Percentiles rank a stretch among this genome's conserved stretches.
Conservation (phyloP, 345 rosid genomes). For the Eucalyptus guilfoylei region DNA sequence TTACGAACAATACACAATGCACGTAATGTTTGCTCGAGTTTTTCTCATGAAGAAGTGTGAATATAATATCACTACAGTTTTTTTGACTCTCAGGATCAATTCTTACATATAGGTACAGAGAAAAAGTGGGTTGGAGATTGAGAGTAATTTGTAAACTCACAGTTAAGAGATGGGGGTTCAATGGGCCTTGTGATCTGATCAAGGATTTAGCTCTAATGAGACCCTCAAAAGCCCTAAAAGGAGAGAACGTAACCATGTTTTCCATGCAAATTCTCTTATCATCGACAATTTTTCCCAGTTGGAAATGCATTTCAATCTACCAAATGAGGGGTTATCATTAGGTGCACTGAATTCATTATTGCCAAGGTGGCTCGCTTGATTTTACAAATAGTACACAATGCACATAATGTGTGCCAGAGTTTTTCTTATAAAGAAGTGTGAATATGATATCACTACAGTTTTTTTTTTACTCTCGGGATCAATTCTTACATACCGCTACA, state of each 20-base stretch:
- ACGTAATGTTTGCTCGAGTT: not conserved
- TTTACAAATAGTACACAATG: not conserved
- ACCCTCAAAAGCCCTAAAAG: not conserved
- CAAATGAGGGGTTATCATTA: too few relatives aligned
- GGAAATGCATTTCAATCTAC: not conserved
- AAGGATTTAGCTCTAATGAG: not conserved
- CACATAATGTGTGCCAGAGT: not conserved
- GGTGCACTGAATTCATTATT: too few relatives aligned
- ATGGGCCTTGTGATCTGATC: not conserved
- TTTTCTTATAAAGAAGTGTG: not conserved
- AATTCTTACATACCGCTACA: not conserved
- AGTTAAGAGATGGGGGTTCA: not conserved
- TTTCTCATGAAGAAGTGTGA: not conserved
- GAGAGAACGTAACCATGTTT: not conserved
- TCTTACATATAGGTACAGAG: not conserved
- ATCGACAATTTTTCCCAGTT: not conserved
- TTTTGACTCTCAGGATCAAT: not conserved
- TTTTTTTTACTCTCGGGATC: not conserved
- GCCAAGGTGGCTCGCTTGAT: not conserved
- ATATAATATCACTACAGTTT: not conserved
- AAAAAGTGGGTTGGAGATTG: not conserved
- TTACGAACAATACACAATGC: not conserved
- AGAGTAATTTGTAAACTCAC: not conserved
- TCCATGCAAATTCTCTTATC: too few relatives aligned
- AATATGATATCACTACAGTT: not conserved